Percentiles rank a stretch among this genome's conserved stretches.
phyloP scores from a whole-genome alignment of 2,329 filamentous ascomycete genomes.

The Monosporascus sp. region DNA sequence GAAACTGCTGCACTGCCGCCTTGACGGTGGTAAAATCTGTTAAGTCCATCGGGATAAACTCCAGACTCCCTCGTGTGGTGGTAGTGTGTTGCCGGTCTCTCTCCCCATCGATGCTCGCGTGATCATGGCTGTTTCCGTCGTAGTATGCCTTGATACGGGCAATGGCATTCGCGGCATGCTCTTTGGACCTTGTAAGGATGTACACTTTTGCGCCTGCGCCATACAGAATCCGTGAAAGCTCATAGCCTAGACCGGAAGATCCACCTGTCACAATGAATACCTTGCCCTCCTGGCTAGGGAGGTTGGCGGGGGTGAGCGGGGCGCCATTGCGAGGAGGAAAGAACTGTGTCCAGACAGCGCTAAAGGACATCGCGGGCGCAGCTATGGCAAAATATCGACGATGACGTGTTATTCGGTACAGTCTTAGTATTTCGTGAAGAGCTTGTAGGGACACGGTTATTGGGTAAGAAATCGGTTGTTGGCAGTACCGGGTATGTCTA shows the following conservation, averaged over 20 bases:
- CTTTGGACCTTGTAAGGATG: slow-evolving; percentile 36
- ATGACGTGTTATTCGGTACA: no score
- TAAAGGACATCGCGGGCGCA: slow-evolving; percentile 2
- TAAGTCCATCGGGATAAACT: slow-evolving; percentile 16
- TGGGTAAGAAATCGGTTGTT: no score
- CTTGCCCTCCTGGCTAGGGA: slow-evolving; percentile 12
- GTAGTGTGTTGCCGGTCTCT: not conserved
- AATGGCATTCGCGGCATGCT: slow-evolving; percentile 14
- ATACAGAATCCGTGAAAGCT: slow-evolving; percentile 46
- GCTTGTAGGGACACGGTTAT: no score
- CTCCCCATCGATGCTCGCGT: not conserved
- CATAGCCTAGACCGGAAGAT: slow-evolving; percentile 34
- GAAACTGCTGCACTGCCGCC: slow-evolving; percentile 8
- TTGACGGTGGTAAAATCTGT: slow-evolving; percentile 13
- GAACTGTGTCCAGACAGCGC: slow-evolving; percentile 13
- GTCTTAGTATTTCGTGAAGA: no score
- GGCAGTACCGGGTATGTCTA: no score
- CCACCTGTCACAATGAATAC: slow-evolving; percentile 39
- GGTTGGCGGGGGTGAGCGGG: slow-evolving; percentile 10
- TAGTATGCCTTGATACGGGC: slow-evolving; percentile 12
- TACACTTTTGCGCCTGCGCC: slow-evolving; percentile 45
- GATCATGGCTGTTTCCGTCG: not conserved
- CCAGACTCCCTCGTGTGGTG: slow-evolving; percentile 6
- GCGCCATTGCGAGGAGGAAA: slow-evolving; percentile 14
- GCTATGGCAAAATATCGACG: no score